Evolutionary conservation across 805 yeast genomes (phyloP).

Genomic region (Ogataea populi-albae): DNA sequence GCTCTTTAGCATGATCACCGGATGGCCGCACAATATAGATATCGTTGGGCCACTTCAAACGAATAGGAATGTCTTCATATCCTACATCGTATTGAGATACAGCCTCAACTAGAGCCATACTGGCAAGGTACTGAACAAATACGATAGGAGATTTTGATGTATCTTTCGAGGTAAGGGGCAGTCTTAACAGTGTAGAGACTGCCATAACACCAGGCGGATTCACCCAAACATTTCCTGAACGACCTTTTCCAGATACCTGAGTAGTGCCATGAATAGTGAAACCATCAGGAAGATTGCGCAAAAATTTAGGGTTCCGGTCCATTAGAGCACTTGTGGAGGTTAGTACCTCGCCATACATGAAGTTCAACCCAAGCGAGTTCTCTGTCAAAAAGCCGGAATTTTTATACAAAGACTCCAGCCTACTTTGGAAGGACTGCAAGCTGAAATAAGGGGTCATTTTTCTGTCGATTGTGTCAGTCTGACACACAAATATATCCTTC

Average conservation of each 20-base stretch:
- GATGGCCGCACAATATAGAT: conserved; percentile 71
- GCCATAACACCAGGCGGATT: conserved; percentile 93
- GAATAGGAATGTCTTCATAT: conserved; percentile 72
- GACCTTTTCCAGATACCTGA: conserved; percentile 89
- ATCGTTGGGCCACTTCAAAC: conserved; percentile 97
- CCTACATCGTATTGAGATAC: conserved; percentile 49
- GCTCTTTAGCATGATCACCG: conserved; percentile 44
- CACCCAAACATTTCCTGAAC: conserved; percentile 95
- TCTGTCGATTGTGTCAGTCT: conserved; percentile 42
- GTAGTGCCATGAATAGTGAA: conserved; percentile 68
- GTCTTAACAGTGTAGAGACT: conserved; percentile 62
- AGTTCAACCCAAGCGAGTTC: conserved; percentile 54
- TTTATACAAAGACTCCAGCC: conserved; percentile 36
- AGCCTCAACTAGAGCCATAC: conserved; percentile 81
- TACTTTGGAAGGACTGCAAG: conserved; percentile 50
- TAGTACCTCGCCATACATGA: conserved; percentile 82
- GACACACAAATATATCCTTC: conserved; percentile 53
- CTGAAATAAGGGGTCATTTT: conserved; percentile 72
- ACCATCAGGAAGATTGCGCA: conserved; percentile 67
- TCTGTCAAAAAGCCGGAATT: conserved; percentile 22
- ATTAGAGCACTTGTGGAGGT: conserved; percentile 82
- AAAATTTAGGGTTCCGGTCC: conserved; percentile 63
- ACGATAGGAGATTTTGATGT: conserved; percentile 56
- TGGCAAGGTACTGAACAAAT: conserved; percentile 80
- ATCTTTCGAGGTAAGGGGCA: conserved; percentile 42